phyloP scores from a whole-genome alignment of 2,329 filamentous ascomycete genomes.

The Gyromitra esculenta region DNA sequence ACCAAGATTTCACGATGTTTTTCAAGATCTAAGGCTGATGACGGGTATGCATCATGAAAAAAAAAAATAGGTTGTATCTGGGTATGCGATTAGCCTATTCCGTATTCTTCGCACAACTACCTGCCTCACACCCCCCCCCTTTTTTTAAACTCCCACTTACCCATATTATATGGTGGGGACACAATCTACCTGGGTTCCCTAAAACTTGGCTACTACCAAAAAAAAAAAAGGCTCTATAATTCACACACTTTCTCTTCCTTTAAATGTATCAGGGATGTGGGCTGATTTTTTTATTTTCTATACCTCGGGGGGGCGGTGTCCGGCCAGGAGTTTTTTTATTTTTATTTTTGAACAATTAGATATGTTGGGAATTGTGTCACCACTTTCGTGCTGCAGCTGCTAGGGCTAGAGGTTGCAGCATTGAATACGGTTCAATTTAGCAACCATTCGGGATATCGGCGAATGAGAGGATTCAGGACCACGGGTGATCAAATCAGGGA shows the following conservation, averaged over 20 bases:
- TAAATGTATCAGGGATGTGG: constrained; percentile 10
- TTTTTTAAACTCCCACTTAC: constrained; percentile 4
- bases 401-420: constrained; percentile 92
- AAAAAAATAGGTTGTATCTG: constrained; percentile 70
- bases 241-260: not conserved
- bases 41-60: constrained; percentile 62
- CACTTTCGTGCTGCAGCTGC: constrained; percentile 88
- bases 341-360: constrained; percentile 63
- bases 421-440: constrained; percentile 98
- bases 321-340: constrained; percentile 15
- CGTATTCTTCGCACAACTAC: not conserved
- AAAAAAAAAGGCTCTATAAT: not conserved
- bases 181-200: constrained; percentile 1
- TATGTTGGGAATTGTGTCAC: constrained; percentile 99
- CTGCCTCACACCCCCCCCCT: too few relatives aligned
- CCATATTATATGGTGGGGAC: constrained; percentile 7
- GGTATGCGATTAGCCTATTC: constrained; percentile 66
- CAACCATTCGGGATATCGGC: constrained; percentile 92
- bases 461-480: constrained; percentile 84
- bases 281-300: constrained; percentile 38
- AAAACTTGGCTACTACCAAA: not conserved
- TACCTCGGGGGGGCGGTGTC: constrained; percentile 45
- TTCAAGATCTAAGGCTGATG: constrained; percentile 55
- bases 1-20: constrained; percentile 44
- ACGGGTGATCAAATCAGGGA: constrained; percentile 83